These are phyloP conservation scores for Draba incana DNA, from an alignment of 345 rosid species.

Conservation along the genomic window DNA sequence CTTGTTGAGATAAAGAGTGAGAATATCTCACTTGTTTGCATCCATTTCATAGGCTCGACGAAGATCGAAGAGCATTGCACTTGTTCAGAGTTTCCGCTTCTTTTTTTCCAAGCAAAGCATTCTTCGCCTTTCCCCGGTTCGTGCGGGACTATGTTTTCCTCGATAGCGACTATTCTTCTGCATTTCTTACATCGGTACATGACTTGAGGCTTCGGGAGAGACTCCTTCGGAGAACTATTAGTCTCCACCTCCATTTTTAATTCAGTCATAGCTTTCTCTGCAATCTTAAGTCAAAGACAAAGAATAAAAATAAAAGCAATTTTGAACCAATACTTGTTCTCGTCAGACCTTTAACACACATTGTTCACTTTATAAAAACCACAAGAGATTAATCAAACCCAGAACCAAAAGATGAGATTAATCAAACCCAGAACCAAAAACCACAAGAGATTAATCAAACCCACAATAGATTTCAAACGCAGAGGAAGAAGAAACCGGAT, in stretches of 20 bases:
- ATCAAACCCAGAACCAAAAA: too few relatives aligned
- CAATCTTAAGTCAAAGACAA: background rate
- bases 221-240: constrained; percentile 20
- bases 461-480: too few relatives aligned
- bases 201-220: constrained; percentile 48
- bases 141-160: constrained; percentile 65
- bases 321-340: too few relatives aligned
- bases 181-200: constrained; percentile 86
- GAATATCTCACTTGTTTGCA: constrained; percentile 57
- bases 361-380: too few relatives aligned
- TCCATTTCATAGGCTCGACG: constrained; percentile 96
- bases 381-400: too few relatives aligned
- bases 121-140: constrained; percentile 76
- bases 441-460: too few relatives aligned
- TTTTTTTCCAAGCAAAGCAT: constrained; percentile 77
- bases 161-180: constrained; percentile 75
- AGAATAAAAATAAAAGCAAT: too few relatives aligned
- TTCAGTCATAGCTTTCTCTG: constrained; percentile 16
- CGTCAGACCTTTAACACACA: too few relatives aligned
- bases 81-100: constrained; percentile 52
- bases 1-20: background rate
- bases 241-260: constrained; percentile 42
- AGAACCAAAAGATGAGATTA: too few relatives aligned
- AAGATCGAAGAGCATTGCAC: constrained; percentile 77
- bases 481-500: too few relatives aligned